Percentiles rank a stretch among this genome's conserved stretches.
Conservation (phyloP, 768 basidiomycete species). For the Lentinula sp. region DNA sequence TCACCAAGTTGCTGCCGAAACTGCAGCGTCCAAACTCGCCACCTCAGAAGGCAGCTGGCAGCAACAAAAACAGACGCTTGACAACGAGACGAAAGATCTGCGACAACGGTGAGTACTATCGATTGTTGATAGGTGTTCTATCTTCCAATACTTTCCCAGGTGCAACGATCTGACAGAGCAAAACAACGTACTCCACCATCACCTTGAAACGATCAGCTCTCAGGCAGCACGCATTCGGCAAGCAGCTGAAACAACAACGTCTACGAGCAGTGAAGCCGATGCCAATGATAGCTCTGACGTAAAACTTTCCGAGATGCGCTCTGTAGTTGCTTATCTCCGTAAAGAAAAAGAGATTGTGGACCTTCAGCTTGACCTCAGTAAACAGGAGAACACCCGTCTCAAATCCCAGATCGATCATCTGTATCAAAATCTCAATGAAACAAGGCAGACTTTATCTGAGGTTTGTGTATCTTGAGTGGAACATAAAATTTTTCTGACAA, state of each 20-base stretch:
- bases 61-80: conserved; percentile 68
- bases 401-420: conserved; percentile 75
- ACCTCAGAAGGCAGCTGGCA: conserved; percentile 77
- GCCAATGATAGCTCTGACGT: conserved; percentile 47
- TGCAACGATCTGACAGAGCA: conserved; percentile 71
- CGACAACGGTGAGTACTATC: conserved; percentile 50
- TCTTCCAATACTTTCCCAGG: conserved; percentile 28
- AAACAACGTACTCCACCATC: conserved; percentile 73
- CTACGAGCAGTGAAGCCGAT: conserved; percentile 37
- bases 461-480: conserved; percentile 26
- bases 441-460: conserved; percentile 64
- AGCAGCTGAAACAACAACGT: conserved; percentile 50
- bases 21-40: conserved; percentile 65
- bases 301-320: conserved; percentile 67
- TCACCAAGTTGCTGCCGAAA: conserved; percentile 57
- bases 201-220: conserved; percentile 77
- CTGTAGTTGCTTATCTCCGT: conserved; percentile 75
- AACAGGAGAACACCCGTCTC: conserved; percentile 66
- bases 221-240: conserved; percentile 79
- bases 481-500: conserved; percentile 2
- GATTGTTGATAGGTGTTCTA: neutral
- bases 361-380: conserved; percentile 75
- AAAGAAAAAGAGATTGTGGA: conserved; percentile 93
- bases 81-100: conserved; percentile 73
- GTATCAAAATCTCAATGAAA: conserved; percentile 63